Evolutionary conservation across 345 rosid genomes (phyloP).

Genomic region (Lagerstroemia speciosa): DNA sequence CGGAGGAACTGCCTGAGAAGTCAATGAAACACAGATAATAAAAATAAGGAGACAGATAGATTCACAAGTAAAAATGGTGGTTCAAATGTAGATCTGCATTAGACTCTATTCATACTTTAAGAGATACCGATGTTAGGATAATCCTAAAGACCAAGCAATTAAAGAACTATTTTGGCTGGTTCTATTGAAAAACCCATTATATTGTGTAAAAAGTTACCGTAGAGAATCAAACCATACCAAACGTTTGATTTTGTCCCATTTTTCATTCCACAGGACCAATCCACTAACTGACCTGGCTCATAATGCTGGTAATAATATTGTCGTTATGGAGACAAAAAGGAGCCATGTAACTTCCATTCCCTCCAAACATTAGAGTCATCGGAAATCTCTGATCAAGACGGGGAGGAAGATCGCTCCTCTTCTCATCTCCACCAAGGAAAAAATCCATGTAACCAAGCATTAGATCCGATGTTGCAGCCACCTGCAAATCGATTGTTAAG

Average conservation of each 20-base stretch:
- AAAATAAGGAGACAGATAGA: not conserved
- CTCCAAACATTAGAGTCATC: slow-evolving; percentile 68
- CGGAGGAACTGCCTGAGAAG: slow-evolving; percentile 68
- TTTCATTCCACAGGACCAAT: not conserved
- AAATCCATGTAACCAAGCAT: slow-evolving; percentile 85
- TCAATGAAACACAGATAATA: not conserved
- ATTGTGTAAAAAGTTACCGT: not conserved
- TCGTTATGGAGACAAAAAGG: slow-evolving; percentile 80
- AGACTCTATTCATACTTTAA: not conserved
- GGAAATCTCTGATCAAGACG: slow-evolving; percentile 68
- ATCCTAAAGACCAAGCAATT: not conserved
- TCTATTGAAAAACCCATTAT: not conserved
- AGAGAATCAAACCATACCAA: not conserved
- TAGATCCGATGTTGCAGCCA: slow-evolving; percentile 73
- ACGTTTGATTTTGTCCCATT: not conserved
- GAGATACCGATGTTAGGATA: not conserved
- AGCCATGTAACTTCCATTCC: slow-evolving; percentile 91
- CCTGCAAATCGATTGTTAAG: slow-evolving; percentile 27
- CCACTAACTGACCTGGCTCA: slow-evolving; percentile 61
- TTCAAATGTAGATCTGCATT: not conserved
- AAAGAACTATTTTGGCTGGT: not conserved
- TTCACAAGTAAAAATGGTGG: not conserved
- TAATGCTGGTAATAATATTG: slow-evolving; percentile 71
- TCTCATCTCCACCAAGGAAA: slow-evolving; percentile 94
- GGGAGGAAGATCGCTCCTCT: slow-evolving; percentile 81